Conservation (phyloP, 2,329 filamentous ascomycete species). For the Fusarium sp. region DNA sequence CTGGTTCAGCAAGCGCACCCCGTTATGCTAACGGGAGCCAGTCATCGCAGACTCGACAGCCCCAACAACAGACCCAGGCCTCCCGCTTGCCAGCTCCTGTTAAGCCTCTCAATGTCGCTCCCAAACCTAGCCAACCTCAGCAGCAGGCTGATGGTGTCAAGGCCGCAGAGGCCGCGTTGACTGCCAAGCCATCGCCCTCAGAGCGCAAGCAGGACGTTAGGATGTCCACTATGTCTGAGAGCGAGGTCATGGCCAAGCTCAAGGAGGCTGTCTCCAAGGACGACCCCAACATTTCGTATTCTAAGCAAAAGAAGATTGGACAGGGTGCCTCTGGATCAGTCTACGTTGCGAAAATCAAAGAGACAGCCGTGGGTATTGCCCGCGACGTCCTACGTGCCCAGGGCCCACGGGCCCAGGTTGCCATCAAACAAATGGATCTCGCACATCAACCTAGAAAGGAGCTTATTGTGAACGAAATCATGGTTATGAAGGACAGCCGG, state of each 20-base stretch:
- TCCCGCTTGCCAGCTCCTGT: conserved; percentile 72
- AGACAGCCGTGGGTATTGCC: conserved; percentile 87
- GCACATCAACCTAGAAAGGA: conserved; percentile 98
- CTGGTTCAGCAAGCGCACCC: conserved; percentile 64
- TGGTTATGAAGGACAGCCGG: conserved; percentile 99
- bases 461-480: conserved; percentile 98
- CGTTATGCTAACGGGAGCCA: conserved; percentile 69
- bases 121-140: conserved; percentile 68
- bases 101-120: conserved; percentile 83
- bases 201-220: conserved; percentile 92
- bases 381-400: conserved; percentile 83
- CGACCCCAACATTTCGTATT: conserved; percentile 93
- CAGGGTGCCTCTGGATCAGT: conserved; percentile 98
- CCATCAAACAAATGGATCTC: conserved; percentile 99
- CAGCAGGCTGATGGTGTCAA: conserved; percentile 78
- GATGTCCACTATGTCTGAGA: conserved; percentile 98
- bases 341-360: conserved; percentile 96
- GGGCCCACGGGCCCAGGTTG: conserved; percentile 87
- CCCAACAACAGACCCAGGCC: conserved; percentile 61
- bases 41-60: conserved; percentile 63
- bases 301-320: conserved; percentile 99
- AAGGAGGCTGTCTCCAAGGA: conserved; percentile 96
- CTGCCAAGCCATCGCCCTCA: conserved; percentile 79
- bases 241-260: conserved; percentile 95
- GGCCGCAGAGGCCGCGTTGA: conserved; percentile 89